Percentiles rank a stretch among this genome's conserved stretches.
Conservation (phyloP, 495 filamentous ascomycete genomes). For the Umbilicaria muhlenbergii region DNA sequence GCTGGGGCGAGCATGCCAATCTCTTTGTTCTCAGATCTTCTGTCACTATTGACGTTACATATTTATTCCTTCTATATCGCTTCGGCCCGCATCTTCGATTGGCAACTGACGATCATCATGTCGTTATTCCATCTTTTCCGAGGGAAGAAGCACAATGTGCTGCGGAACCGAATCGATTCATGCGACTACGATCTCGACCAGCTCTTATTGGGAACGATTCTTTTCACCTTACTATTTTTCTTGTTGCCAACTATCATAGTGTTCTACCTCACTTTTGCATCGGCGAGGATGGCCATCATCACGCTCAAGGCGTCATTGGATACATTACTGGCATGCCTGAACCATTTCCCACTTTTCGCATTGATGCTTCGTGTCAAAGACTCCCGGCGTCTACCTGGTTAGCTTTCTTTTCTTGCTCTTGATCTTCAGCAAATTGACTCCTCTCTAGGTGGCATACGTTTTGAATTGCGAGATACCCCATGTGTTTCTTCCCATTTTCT, state of each 20-base stretch:
- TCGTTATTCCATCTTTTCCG: constrained; percentile 97
- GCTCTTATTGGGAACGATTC: constrained; percentile 85
- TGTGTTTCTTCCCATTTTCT: constrained; percentile 19
- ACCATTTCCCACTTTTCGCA: constrained; percentile 96
- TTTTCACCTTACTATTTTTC: constrained; percentile 94
- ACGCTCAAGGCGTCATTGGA: constrained; percentile 78
- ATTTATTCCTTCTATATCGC: constrained; percentile 98
- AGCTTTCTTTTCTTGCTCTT: constrained; percentile 10
- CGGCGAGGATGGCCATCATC: constrained; percentile 88
- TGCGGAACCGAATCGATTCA: constrained; percentile 92
- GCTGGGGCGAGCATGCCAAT: constrained; percentile 96
- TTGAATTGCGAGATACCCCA: constrained; percentile 70
- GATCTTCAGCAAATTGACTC: not conserved
- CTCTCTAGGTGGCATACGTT: constrained; percentile 62
- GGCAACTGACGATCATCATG: constrained; percentile 91
- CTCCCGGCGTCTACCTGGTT: constrained; percentile 71
- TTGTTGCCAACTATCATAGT: constrained; percentile 87
- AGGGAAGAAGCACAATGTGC: constrained; percentile 93
- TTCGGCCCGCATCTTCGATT: constrained; percentile 91
- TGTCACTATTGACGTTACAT: constrained; percentile 83
- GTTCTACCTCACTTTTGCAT: constrained; percentile 93
- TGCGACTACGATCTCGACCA: constrained; percentile 99
- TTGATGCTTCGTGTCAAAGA: constrained; percentile 95
- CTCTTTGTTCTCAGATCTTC: constrained; percentile 83
- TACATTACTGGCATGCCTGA: constrained; percentile 81